Evolutionary conservation across 208 protist genomes (phyloP), one percentile per base, ranked within the genome.

Genomic region (Angomonas deanei): DNA sequence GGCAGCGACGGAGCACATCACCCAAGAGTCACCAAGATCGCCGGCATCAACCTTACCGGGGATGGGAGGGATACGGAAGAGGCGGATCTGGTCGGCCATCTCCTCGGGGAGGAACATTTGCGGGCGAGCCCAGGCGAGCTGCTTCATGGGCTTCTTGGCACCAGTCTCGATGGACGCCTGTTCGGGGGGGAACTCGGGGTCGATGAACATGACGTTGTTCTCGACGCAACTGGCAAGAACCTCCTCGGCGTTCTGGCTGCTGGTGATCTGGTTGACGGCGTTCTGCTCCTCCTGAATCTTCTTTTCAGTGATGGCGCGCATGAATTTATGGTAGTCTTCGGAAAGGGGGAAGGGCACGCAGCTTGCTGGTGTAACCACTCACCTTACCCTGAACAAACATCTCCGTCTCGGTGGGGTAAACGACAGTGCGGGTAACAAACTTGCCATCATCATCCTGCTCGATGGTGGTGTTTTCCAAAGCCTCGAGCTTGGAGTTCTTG

Each of bases 341-440:
- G 72, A 72, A 2, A 89, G n/a, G 68, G 23, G 82, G 76, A 56
- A 83, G 31, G 23, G 79, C 82, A 50, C 69, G 67, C 38, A 88
- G 67, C 46, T 80, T 86, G 75, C 80, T 88, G 52, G 71, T 88
- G 69, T 74, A 80, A 15, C 87, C 82, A 61, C 82, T 87, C 30
- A 73, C 74, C 11, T 10, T 71, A 23, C 87, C 87, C 34, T 79
- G 62, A n/a, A 93, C 38, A 64, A 91, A 93, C 68, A 75, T 72
- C 62, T 83, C 76, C 15, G 83, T 93, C 60, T 91, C 78, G n/a
- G 70, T 72, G 17, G 87, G 87, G 66, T 93, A 85, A 26, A 91
- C 78, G 49, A 80, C 50, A 23, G 87, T 74, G 50, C 75, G 58
- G 42, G 63, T 67, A 33, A 81, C 68, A 66, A 69, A 70, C 46